A percentile compares a stretch with the other conserved stretches of the same genome.
Evolutionary conservation across 306 rosid species (phyloP).

Genomic region (Ziziphus jujuba): DNA sequence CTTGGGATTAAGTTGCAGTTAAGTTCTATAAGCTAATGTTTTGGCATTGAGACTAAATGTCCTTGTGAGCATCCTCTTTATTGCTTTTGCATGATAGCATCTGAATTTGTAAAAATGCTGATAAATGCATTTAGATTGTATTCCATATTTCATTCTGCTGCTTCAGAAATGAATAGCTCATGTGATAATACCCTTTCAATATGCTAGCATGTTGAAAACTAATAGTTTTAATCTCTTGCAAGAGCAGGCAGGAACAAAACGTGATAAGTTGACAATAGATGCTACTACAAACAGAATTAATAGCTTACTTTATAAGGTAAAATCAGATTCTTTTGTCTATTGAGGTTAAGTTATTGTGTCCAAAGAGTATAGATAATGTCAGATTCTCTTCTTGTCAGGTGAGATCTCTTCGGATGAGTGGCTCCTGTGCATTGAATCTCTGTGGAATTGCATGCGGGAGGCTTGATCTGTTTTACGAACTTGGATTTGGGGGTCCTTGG

Average conservation of each 20-base stretch:
- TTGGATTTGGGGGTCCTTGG: constrained; percentile 95
- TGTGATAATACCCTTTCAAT: neutral
- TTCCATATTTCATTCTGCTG: no score
- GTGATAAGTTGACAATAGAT: constrained; percentile 70
- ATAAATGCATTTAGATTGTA: no score
- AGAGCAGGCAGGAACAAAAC: constrained; percentile 81
- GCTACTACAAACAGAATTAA: constrained; percentile 63
- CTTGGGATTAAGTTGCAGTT: no score
- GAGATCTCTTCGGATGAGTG: constrained; percentile 87
- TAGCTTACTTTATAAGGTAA: constrained; percentile 85
- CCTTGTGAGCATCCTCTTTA: no score
- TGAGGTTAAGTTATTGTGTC: constrained; percentile 20
- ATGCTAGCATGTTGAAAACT: constrained; percentile 17
- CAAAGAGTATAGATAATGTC: constrained; percentile 11
- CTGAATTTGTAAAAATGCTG: no score
- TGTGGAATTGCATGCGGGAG: constrained; percentile 99
- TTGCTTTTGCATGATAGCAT: no score
- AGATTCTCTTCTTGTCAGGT: constrained; percentile 52
- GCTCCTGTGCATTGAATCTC: constrained; percentile 92
- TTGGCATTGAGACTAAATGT: no score
- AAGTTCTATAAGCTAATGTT: no score
- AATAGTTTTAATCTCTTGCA: constrained; percentile 32
- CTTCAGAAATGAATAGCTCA: neutral
- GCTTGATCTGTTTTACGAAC: constrained; percentile 70
- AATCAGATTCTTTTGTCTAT: constrained; percentile 14